Evolutionary conservation across 306 rosid species (phyloP).

Genomic region (apple (Malus domestica)): ASM211411v1 NC_041797.1:17688501-17689000

Average conservation of each 20-base stretch:
- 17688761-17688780: slow-evolving; percentile 49
- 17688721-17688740: slow-evolving; percentile 57
- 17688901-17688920: slow-evolving; percentile 14
- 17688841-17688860: slow-evolving; percentile 19
- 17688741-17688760: slow-evolving; percentile 65
- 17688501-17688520: not conserved
- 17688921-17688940: slow-evolving; percentile 28
- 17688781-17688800: slow-evolving; percentile 75
- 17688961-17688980: slow-evolving; percentile 69
- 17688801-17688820: slow-evolving; percentile 59
- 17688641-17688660: slow-evolving; percentile 32
- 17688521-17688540: not conserved
- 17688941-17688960: slow-evolving; percentile 21
- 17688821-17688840: slow-evolving; percentile 25
- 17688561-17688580: slow-evolving; percentile 60
- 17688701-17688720: slow-evolving; percentile 24
- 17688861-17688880: slow-evolving; percentile 8
- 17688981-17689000: slow-evolving; percentile 57
- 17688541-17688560: slow-evolving; percentile 38
- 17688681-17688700: not conserved
- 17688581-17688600: slow-evolving; percentile 62
- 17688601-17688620: slow-evolving; percentile 85
- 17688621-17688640: slow-evolving; percentile 57
- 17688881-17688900: slow-evolving; percentile 17
- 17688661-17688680: not conserved